phyloP scores from a whole-genome alignment of 345 rosid genomes.

The Lepidium africanum region DNA sequence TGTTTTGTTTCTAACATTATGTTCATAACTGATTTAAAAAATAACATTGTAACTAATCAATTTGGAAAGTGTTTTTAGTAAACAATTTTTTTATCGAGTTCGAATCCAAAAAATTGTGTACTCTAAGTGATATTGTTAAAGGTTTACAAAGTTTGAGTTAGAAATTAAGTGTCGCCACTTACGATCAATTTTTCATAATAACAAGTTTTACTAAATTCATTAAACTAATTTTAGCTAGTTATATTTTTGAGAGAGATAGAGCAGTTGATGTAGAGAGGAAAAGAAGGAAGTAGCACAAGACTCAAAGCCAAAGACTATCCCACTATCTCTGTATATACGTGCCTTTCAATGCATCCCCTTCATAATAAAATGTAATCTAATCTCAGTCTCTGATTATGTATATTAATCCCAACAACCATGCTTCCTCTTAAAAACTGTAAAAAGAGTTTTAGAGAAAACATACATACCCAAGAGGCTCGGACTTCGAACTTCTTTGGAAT shows the following conservation, averaged over 20 bases:
- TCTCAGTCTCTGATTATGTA: neutral
- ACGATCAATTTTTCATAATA: too few relatives aligned
- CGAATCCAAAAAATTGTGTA: too few relatives aligned
- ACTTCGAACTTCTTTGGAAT: neutral
- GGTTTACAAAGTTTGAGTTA: too few relatives aligned
- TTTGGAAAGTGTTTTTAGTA: too few relatives aligned
- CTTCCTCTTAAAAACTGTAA: conserved; percentile 8
- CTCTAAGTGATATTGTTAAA: too few relatives aligned
- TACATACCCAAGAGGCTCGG: conserved; percentile 23
- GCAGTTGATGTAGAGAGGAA: conserved; percentile 12
- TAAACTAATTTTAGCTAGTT: too few relatives aligned
- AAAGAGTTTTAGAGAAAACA: conserved; percentile 17
- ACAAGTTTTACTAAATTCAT: too few relatives aligned
- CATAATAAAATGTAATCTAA: neutral
- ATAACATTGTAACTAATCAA: neutral
- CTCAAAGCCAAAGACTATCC: conserved; percentile 26
- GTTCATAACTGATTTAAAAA: neutral
- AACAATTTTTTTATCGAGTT: too few relatives aligned
- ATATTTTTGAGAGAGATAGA: neutral
- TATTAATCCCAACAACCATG: conserved; percentile 5
- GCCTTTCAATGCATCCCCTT: conserved; percentile 19
- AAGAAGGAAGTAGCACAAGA: conserved; percentile 23
- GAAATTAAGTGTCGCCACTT: too few relatives aligned
- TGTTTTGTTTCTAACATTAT: neutral
- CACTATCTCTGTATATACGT: conserved; percentile 22